Conservation (phyloP, 2,329 filamentous ascomycete genomes). For the Blumeria hordei region DNA sequence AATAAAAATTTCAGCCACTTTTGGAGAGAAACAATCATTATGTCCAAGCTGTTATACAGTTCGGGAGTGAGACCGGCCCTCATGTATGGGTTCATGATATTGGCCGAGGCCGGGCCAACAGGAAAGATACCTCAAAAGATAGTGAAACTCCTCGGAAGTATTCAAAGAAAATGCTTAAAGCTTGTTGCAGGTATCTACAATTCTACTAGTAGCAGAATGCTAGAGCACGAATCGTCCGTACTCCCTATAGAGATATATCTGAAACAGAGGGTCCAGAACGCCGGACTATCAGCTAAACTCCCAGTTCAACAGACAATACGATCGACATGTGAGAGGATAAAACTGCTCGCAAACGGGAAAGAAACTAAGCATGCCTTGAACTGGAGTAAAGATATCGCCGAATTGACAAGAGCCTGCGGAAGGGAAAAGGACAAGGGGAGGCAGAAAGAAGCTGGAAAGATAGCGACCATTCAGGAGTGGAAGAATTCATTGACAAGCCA, state of each 20-base stretch:
- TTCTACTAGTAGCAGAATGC: not conserved
- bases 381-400: no score
- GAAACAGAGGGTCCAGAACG: not conserved
- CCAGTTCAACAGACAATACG: no score
- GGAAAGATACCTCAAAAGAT: not conserved
- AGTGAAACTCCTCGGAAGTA: not conserved
- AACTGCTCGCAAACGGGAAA: no score
- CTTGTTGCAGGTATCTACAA: not conserved
- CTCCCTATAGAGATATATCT: slow-evolving; percentile 1
- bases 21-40: not conserved
- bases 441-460: no score
- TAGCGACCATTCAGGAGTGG: no score
- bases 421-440: no score
- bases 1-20: no score
- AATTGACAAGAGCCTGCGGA: no score
- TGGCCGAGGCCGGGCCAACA: not conserved
- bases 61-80: slow-evolving; percentile 1
- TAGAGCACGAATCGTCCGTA: not conserved
- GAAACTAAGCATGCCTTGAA: no score
- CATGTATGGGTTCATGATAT: not conserved
- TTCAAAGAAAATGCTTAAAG: not conserved
- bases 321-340: no score
- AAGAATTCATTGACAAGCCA: no score
- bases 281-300: not conserved
- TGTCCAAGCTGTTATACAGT: slow-evolving; percentile 1